Conservation (phyloP, 768 basidiomycete species). For the Pisolithus marmoratus region DNA sequence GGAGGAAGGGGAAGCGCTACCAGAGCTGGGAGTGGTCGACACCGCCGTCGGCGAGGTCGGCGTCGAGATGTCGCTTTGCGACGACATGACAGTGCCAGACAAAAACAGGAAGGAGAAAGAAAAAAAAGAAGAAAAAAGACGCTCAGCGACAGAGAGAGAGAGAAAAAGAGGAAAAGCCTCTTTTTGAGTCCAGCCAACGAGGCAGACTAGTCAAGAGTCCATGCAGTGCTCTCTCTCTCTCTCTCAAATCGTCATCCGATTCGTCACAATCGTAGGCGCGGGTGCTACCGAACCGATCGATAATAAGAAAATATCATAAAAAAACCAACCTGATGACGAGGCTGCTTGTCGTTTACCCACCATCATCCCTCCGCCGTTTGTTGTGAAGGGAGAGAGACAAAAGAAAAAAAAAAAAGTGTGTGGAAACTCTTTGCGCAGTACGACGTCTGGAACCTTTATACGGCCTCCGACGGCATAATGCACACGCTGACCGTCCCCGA, state of each 20-base stretch:
- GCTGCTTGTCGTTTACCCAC: background rate
- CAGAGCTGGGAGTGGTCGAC: constrained; percentile 6
- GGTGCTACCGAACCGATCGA: background rate
- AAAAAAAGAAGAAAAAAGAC: background rate
- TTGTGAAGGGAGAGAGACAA: no score
- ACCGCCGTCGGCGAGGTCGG: background rate
- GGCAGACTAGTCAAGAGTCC: no score
- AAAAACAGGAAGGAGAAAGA: background rate
- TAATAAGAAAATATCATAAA: background rate
- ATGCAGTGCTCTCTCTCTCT: no score
- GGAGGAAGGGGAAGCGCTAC: constrained; percentile 16
- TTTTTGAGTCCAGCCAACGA: no score
- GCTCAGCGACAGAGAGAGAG: background rate
- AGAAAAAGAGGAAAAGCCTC: background rate
- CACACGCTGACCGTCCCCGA: no score
- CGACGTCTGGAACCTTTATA: no score
- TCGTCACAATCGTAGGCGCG: background rate
- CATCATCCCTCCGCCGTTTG: background rate
- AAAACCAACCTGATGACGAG: no score
- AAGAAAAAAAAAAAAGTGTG: no score
- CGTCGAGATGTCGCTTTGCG: background rate
- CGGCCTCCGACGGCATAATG: no score
- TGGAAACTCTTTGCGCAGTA: no score
- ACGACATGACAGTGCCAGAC: background rate
- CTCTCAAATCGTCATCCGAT: background rate